Percentiles rank a stretch among this genome's conserved stretches.
These are phyloP conservation scores for Daldinia vernicosa DNA, from an alignment of 495 filamentous ascomycete species.

Conservation along the genomic window DNA sequence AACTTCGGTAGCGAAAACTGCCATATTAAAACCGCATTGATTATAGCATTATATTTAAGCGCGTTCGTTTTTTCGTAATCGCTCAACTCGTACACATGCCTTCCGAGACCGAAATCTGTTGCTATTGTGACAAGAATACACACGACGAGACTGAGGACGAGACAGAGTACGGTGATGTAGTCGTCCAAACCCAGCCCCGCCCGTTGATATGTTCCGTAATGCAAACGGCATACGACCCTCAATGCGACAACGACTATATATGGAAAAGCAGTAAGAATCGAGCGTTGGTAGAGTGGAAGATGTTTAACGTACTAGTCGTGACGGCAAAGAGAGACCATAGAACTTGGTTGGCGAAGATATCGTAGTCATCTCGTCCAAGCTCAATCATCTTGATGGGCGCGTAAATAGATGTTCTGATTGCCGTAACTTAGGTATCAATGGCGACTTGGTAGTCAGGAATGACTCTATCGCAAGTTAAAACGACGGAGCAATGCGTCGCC, in stretches of 20 bases:
- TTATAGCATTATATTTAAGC: conserved; percentile 43
- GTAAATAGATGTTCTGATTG: background rate
- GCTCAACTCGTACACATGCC: conserved; percentile 21
- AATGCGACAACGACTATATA: conserved; percentile 38
- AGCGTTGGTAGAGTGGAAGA: background rate
- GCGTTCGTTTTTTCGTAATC: conserved; percentile 17
- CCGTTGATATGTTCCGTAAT: conserved; percentile 13
- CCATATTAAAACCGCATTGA: conserved; percentile 43
- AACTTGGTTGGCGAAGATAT: conserved; percentile 29
- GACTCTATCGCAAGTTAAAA: conserved; percentile 4
- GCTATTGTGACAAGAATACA: conserved; percentile 35
- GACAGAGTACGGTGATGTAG: conserved; percentile 38
- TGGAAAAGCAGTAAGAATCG: conserved; percentile 19
- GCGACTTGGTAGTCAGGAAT: background rate
- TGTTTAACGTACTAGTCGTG: conserved; percentile 23
- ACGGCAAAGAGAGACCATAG: conserved; percentile 35
- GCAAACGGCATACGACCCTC: conserved; percentile 34
- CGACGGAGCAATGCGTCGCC: conserved; percentile 3
- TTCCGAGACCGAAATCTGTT: conserved; percentile 37
- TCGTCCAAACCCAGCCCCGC: conserved; percentile 42
- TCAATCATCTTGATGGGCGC: conserved; percentile 25
- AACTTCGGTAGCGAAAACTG: conserved; percentile 45
- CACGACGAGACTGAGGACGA: conserved; percentile 34
- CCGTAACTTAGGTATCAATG: background rate
- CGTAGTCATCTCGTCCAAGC: conserved; percentile 33